These are phyloP conservation scores for Chlamydomonas schloesseri DNA, from an alignment of 139 green algal species.

Conservation along the genomic window DNA sequence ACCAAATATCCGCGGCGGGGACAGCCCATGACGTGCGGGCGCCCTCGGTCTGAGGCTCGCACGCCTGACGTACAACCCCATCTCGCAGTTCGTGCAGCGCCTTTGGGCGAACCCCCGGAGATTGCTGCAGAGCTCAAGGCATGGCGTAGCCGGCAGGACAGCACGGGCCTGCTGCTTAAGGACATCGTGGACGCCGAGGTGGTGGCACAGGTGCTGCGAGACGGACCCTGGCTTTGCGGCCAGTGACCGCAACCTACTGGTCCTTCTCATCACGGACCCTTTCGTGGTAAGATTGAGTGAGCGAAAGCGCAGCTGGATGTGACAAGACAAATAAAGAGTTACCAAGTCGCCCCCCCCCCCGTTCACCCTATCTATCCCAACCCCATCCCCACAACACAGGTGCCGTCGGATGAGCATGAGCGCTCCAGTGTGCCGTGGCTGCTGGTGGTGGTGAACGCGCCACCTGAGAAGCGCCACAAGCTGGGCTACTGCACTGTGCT, in stretches of 20 bases:
- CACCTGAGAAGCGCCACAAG: not conserved
- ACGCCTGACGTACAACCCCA: too few species aligned
- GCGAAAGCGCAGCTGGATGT: too few species aligned
- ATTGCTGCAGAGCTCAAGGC: too few species aligned
- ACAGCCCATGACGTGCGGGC: too few species aligned
- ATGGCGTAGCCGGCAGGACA: too few species aligned
- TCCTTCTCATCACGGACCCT: not conserved
- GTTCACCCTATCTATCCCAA: not conserved
- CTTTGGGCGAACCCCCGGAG: too few species aligned
- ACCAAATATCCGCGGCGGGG: too few species aligned
- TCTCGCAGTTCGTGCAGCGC: too few species aligned
- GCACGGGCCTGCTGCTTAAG: too few species aligned
- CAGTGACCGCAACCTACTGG: not conserved
- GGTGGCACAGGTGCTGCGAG: not conserved
- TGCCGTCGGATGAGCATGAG: not conserved
- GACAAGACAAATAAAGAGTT: too few species aligned
- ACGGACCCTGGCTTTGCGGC: not conserved
- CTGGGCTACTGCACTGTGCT: not conserved
- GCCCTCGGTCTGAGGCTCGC: too few species aligned
- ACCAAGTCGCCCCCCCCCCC: too few species aligned
- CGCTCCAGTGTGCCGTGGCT: not conserved
- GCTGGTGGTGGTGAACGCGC: not conserved
- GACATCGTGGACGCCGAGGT: not conserved
- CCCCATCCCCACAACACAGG: not conserved
- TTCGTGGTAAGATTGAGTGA: constrained; percentile 1